Evolutionary conservation across 352 stramenopile species (phyloP).

Genomic region (Phytophthora capsici): DNA sequence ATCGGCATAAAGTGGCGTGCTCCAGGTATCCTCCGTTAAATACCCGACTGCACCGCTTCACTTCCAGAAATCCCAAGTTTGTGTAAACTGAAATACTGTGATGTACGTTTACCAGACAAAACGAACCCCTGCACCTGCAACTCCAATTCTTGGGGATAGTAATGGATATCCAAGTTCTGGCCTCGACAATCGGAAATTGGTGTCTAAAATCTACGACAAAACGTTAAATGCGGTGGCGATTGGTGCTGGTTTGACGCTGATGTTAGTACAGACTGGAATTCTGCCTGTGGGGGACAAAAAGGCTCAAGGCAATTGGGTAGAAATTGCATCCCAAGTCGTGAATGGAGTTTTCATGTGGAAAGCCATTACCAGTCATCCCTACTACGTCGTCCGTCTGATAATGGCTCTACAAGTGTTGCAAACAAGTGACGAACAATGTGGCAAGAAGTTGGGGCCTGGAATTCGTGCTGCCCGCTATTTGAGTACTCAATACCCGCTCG

Average conservation of each 20-base stretch:
- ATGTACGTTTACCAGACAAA: background rate
- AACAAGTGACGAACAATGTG: background rate
- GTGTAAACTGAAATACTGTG: too few species aligned
- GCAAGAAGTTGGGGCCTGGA: background rate
- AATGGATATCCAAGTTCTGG: background rate
- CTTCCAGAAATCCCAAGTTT: background rate
- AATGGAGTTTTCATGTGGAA: background rate
- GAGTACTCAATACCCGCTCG: background rate
- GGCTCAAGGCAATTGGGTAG: background rate
- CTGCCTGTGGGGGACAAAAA: constrained; percentile 1
- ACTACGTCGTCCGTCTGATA: background rate
- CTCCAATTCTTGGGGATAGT: constrained; percentile 1
- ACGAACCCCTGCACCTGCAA: constrained; percentile 1
- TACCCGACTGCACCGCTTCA: background rate
- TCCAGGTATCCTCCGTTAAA: too few species aligned
- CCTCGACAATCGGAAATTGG: background rate
- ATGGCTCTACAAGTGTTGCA: background rate
- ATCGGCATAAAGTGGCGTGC: too few species aligned
- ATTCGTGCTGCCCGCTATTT: background rate
- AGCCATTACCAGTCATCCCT: background rate
- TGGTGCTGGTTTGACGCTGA: background rate
- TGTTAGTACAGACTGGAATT: background rate
- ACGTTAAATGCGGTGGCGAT: background rate
- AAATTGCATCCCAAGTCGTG: background rate
- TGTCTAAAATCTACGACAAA: constrained; percentile 2